phyloP scores from a whole-genome alignment of 192 early-diverging fungal species.

The Umbelopsis vinacea region DNA sequence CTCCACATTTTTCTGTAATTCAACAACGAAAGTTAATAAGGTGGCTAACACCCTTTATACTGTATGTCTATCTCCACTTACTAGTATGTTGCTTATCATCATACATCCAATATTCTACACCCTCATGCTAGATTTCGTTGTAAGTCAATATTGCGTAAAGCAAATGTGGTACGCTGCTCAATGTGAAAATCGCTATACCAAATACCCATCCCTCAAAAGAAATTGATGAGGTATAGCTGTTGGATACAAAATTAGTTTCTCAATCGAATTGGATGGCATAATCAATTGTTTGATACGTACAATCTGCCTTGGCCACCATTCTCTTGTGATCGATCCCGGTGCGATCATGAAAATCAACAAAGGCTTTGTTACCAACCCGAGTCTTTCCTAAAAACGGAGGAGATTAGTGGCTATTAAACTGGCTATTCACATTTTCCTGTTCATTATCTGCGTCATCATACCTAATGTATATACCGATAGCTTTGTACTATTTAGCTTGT shows the following conservation, averaged over 20 bases:
- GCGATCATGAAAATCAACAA: not conserved
- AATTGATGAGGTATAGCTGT: not conserved
- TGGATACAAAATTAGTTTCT: not conserved
- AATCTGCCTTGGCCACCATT: not conserved
- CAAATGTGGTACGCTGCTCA: no score
- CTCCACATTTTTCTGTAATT: not conserved
- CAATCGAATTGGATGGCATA: not conserved
- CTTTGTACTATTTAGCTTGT: not conserved
- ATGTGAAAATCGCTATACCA: not conserved
- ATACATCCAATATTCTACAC: not conserved
- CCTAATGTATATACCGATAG: not conserved
- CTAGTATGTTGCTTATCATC: not conserved
- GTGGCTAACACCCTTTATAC: not conserved
- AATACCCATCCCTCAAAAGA: not conserved
- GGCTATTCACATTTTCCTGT: not conserved
- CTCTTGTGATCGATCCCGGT: not conserved
- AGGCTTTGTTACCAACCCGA: not conserved
- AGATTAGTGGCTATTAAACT: not conserved
- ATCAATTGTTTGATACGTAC: not conserved
- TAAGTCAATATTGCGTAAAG: no score
- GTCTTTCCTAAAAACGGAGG: not conserved
- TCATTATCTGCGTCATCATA: not conserved
- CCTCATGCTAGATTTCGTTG: not conserved
- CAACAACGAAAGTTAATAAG: not conserved
- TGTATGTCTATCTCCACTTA: not conserved